Percentiles rank a stretch among this genome's conserved stretches.
Evolutionary conservation across 495 filamentous ascomycete species (phyloP).

Genomic region (Xylaria cubensis): DNA sequence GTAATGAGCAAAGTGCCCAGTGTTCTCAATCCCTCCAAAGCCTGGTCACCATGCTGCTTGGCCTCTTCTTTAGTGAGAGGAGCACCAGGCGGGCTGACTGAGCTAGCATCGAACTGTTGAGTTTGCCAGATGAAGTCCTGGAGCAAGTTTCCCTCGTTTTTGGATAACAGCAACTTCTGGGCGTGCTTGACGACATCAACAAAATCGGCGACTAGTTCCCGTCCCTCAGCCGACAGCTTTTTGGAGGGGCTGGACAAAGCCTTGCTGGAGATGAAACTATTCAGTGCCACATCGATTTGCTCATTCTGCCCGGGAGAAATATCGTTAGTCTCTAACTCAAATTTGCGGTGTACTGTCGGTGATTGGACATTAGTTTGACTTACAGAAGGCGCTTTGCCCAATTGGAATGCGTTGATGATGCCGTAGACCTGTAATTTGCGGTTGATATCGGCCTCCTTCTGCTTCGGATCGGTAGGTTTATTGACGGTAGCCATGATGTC

Average conservation of each 20-base stretch:
- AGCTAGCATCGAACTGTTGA: constrained; percentile 70
- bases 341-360: background rate
- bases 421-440: constrained; percentile 94
- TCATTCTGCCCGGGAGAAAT: constrained; percentile 66
- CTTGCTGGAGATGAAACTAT: constrained; percentile 75
- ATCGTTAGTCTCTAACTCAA: constrained; percentile 28
- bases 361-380: constrained; percentile 40
- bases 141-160: constrained; percentile 92
- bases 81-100: constrained; percentile 63
- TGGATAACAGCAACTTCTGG: constrained; percentile 85
- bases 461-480: constrained; percentile 67
- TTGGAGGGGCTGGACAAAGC: constrained; percentile 72
- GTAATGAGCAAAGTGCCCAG: constrained; percentile 89
- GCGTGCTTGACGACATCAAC: constrained; percentile 85
- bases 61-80: constrained; percentile 77
- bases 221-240: constrained; percentile 84
- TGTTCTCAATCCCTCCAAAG: constrained; percentile 84
- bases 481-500: constrained; percentile 60
- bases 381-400: constrained; percentile 91
- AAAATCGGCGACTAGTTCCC: constrained; percentile 75
- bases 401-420: constrained; percentile 85
- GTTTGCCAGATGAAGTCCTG: constrained; percentile 98
- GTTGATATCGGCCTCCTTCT: constrained; percentile 76
- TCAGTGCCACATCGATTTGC: constrained; percentile 93
- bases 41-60: constrained; percentile 80